These are phyloP conservation scores for Trichothecium roseum DNA, from an alignment of 2,329 filamentous ascomycete genomes.

Conservation along the genomic window DNA sequence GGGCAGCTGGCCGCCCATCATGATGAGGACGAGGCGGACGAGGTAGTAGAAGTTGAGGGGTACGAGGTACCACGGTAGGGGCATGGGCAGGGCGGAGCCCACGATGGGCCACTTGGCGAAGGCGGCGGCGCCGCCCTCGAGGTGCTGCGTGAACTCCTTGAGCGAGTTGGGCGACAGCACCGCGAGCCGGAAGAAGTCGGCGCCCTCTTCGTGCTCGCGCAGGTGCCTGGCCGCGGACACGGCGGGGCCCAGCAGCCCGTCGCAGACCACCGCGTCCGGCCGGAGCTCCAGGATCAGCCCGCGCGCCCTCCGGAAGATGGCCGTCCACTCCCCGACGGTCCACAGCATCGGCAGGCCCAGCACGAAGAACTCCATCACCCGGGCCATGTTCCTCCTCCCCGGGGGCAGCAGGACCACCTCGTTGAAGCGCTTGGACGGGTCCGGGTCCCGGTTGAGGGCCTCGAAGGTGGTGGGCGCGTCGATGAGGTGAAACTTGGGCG, in stretches of 20 bases:
- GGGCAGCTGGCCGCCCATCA: neutral
- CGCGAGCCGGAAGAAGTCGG: neutral
- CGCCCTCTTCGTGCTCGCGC: neutral
- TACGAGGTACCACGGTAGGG: neutral
- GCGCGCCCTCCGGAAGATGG: neutral
- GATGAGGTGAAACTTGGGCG: neutral
- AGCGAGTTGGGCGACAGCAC: slow-evolving; percentile 1
- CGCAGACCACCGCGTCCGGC: neutral
- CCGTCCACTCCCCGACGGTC: neutral
- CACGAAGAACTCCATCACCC: neutral
- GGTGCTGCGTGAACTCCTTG: slow-evolving; percentile 2
- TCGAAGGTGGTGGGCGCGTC: neutral
- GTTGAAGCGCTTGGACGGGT: neutral
- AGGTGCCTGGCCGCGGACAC: neutral
- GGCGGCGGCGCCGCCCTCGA: neutral
- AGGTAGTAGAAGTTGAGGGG: neutral
- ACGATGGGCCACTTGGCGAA: slow-evolving; percentile 1
- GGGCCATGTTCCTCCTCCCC: neutral
- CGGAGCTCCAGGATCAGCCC: neutral
- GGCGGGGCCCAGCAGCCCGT: neutral
- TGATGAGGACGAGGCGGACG: neutral
- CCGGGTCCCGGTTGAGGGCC: neutral
- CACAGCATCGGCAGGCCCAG: neutral
- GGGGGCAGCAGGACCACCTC: neutral
- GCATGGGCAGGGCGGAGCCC: neutral